phyloP scores from a whole-genome alignment of 495 filamentous ascomycete species.

The Penicillium subrubescens region DNA sequence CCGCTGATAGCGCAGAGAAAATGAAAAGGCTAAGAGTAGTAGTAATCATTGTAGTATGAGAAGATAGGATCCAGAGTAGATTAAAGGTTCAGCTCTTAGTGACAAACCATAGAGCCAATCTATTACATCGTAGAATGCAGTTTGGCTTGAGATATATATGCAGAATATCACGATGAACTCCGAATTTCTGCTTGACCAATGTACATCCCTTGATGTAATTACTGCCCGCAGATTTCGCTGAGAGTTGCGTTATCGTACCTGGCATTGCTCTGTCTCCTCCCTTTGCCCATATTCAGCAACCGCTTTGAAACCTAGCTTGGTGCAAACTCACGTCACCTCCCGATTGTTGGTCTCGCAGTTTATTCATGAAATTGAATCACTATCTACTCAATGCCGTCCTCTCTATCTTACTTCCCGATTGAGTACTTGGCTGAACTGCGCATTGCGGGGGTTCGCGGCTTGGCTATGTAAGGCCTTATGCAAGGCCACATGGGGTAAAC shows the following conservation, averaged over 20 bases:
- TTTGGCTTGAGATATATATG: neutral
- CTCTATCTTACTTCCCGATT: constrained; percentile 21
- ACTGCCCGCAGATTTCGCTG: neutral
- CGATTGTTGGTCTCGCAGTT: neutral
- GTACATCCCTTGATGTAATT: neutral
- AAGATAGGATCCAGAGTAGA: neutral
- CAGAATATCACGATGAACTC: neutral
- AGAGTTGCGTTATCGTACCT: neutral
- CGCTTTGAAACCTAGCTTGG: neutral
- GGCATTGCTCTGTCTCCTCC: neutral
- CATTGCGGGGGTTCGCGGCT: neutral
- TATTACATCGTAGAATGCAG: neutral
- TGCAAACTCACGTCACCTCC: neutral
- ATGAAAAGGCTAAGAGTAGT: constrained; percentile 22
- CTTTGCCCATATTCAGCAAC: neutral
- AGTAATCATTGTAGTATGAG: constrained; percentile 18
- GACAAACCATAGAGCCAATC: neutral
- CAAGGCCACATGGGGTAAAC: neutral
- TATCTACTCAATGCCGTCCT: neutral
- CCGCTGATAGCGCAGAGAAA: constrained; percentile 43
- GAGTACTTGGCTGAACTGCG: neutral
- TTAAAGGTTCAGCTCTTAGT: neutral
- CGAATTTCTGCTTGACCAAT: neutral
- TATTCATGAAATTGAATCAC: neutral
- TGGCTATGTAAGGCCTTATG: neutral